phyloP scores from a whole-genome alignment of 371 early-diverging fungal species.

The Vittaforma corneae region DNA sequence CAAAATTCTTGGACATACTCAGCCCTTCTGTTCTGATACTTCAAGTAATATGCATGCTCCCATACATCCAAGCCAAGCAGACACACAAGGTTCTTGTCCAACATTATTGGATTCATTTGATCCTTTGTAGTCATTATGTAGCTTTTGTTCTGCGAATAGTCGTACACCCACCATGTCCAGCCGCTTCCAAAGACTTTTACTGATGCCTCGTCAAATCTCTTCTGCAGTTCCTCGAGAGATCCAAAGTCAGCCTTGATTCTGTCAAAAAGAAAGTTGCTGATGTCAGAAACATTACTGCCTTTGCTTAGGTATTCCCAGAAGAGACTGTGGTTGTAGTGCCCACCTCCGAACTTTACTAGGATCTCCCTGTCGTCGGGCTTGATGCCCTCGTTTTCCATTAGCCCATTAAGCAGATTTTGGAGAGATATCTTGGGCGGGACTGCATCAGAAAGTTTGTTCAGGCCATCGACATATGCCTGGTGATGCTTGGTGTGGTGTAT shows the following conservation, averaged over 20 bases:
- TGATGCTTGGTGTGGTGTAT: slow-evolving; percentile 91
- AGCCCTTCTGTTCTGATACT: slow-evolving; percentile 84
- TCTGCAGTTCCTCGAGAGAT: slow-evolving; percentile 69
- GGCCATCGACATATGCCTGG: slow-evolving; percentile 64
- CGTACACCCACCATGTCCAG: slow-evolving; percentile 88
- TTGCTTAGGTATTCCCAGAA: slow-evolving; percentile 86
- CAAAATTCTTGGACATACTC: slow-evolving; percentile 84
- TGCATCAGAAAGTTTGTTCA: slow-evolving; percentile 58
- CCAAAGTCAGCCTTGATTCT: slow-evolving; percentile 74
- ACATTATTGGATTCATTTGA: slow-evolving; percentile 72
- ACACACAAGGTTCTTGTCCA: slow-evolving; percentile 64
- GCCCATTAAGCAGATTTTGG: slow-evolving; percentile 54
- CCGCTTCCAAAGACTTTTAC: slow-evolving; percentile 83
- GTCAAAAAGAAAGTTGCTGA: slow-evolving; percentile 59
- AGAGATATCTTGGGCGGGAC: not conserved
- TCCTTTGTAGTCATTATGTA: slow-evolving; percentile 75
- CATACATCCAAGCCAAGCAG: slow-evolving; percentile 86
- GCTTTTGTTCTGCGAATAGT: slow-evolving; percentile 63
- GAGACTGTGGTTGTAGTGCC: slow-evolving; percentile 87
- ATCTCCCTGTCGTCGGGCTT: slow-evolving; percentile 66
- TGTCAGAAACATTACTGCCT: slow-evolving; percentile 60
- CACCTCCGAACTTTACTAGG: slow-evolving; percentile 79
- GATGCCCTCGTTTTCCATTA: slow-evolving; percentile 61
- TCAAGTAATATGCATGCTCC: slow-evolving; percentile 93
- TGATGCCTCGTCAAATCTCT: slow-evolving; percentile 68